Evolutionary conservation across 2,329 filamentous ascomycete genomes (phyloP).

Genomic region (Verticillium dahliae): DNA sequence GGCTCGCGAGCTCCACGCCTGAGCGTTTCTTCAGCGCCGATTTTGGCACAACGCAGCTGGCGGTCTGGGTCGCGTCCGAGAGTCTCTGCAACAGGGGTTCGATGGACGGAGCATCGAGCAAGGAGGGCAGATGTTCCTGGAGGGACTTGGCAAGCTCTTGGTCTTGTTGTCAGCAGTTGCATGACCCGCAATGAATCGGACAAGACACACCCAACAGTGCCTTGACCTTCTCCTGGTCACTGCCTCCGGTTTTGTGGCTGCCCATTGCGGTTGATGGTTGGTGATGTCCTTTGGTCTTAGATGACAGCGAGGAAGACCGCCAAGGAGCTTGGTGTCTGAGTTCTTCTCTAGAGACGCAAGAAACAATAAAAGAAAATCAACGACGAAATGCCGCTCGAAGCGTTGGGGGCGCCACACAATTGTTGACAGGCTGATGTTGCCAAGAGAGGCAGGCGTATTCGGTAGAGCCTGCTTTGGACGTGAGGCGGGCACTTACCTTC

Average conservation of each 20-base stretch:
- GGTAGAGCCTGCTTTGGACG: too few species aligned
- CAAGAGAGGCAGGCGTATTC: too few species aligned
- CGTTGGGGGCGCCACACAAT: too few species aligned
- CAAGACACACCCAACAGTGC: neutral
- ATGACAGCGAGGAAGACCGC: too few species aligned
- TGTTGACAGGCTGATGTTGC: too few species aligned
- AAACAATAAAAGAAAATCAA: too few species aligned
- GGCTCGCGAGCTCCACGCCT: constrained; percentile 40
- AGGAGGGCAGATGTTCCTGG: constrained; percentile 6
- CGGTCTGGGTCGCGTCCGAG: constrained; percentile 9
- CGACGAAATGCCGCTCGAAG: too few species aligned
- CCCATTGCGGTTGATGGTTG: neutral
- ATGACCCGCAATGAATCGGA: neutral
- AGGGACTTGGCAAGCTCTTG: constrained; percentile 7
- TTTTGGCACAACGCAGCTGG: neutral
- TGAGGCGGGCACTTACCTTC: too few species aligned
- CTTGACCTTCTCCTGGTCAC: neutral
- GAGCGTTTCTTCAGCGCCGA: neutral
- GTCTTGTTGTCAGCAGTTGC: neutral
- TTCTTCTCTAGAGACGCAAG: too few species aligned
- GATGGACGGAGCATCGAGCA: constrained; percentile 11
- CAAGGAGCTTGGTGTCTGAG: too few species aligned
- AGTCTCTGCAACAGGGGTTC: constrained; percentile 21
- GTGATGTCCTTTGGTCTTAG: neutral
- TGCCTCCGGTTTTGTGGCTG: neutral